Conservation (phyloP, 768 basidiomycete genomes). For the Lactifluus hygrophoroides region DNA sequence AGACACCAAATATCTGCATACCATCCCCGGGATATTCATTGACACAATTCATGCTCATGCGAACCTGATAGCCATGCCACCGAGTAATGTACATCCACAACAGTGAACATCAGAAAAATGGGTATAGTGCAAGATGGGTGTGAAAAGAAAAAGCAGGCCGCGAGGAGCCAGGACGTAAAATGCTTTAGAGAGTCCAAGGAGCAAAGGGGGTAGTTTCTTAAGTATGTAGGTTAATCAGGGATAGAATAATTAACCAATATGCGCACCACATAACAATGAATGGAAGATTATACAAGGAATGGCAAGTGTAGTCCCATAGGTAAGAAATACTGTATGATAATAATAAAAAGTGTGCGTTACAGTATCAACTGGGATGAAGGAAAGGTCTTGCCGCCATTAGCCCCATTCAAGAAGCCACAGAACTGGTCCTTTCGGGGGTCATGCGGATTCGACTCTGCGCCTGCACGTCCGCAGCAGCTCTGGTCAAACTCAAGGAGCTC, state of each 20-base stretch:
- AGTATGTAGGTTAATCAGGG: neutral
- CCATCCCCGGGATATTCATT: neutral
- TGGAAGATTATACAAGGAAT: conserved; percentile 7
- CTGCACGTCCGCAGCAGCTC: conserved; percentile 16
- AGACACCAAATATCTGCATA: neutral
- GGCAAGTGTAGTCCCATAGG: neutral
- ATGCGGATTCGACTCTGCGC: conserved; percentile 19
- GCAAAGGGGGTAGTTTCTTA: neutral
- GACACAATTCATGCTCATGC: neutral
- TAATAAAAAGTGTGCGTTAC: conserved; percentile 3
- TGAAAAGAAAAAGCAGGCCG: neutral
- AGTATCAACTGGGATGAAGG: neutral
- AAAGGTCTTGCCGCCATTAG: neutral
- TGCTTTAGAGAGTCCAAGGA: neutral
- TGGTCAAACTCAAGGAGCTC: conserved; percentile 11
- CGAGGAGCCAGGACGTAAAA: neutral
- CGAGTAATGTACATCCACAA: conserved; percentile 16
- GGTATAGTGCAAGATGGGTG: conserved; percentile 7
- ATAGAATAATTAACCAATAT: conserved; percentile 9
- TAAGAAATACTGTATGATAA: neutral
- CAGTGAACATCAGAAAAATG: neutral
- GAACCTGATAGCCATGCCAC: conserved; percentile 6
- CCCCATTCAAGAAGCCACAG: neutral
- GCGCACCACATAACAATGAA: conserved; percentile 9
- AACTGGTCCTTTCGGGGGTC: neutral